These are phyloP conservation scores for Amanita molliuscula DNA, from an alignment of 768 basidiomycete genomes.

Conservation along the genomic window DNA sequence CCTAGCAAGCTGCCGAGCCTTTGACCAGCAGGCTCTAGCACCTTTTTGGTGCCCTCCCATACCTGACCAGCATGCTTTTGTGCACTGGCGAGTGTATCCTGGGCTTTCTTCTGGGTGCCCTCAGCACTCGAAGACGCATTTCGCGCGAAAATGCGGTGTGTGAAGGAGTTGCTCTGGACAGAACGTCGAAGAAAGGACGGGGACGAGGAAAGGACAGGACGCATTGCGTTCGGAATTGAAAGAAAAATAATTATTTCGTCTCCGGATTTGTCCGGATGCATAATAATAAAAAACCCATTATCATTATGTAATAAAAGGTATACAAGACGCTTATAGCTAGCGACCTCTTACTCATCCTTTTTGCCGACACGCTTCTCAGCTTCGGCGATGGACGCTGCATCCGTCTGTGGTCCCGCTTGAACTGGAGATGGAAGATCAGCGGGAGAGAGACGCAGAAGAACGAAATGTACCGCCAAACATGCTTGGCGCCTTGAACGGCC, in stretches of 20 bases:
- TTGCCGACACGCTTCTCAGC: constrained; percentile 83
- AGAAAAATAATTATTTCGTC: not conserved
- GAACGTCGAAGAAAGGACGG: constrained; percentile 17
- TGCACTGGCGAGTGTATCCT: constrained; percentile 50
- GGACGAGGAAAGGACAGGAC: constrained; percentile 15
- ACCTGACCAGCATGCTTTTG: constrained; percentile 48
- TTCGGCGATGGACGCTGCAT: constrained; percentile 77
- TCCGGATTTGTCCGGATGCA: constrained; percentile 5
- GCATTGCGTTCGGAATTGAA: constrained; percentile 12
- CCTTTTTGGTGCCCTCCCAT: constrained; percentile 37
- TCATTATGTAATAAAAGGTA: constrained; percentile 7
- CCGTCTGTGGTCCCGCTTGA: constrained; percentile 50
- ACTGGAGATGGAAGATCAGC: constrained; percentile 3
- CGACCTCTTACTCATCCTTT: constrained; percentile 41
- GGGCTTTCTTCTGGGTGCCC: constrained; percentile 57
- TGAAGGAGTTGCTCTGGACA: constrained; percentile 19
- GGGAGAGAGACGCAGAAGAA: not conserved
- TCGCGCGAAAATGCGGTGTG: constrained; percentile 21
- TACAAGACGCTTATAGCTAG: not conserved
- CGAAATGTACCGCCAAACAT: constrained; percentile 57
- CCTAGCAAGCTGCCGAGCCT: constrained; percentile 47
- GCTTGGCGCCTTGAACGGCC: constrained; percentile 75
- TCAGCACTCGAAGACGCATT: constrained; percentile 36
- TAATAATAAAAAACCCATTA: not conserved
- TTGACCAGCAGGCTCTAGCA: constrained; percentile 37